Base-by-base conservation (phyloP, 306 rosid genomes). In the Sphenostylis stenocarpa region DNA sequence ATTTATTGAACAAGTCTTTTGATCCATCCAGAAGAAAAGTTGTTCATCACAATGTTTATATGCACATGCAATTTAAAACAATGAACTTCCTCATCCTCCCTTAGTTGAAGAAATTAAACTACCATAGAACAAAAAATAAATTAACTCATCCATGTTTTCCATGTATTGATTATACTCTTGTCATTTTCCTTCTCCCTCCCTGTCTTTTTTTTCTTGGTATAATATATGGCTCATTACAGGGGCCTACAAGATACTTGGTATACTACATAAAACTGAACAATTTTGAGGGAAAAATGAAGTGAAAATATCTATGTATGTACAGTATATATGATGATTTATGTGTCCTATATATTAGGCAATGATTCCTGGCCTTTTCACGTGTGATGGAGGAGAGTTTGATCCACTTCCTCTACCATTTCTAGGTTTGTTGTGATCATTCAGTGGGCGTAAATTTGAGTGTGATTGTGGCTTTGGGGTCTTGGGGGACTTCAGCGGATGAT, bases 331-430 rank as follows among this genome's bases (percentile, higher is more conserved):
- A 29, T 70, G 11, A 24, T 83, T 45, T 81, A 8, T 44, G 6
- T 72, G 33, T 15, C 14, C 23, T 20, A 11, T n/a, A n/a, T n/a
- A n/a, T 43, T 43, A 51, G 7, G 57, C 85, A 84, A 87, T 5
- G 31, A 52, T 21, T 78, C 62, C 56, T 49, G 72, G 76, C 56
- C 70, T 65, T 75, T 11, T 3, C 9, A 62, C 62, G 77, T 53
- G 81, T 31, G 83, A 62, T 0, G 79, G 38, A 39, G 90, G 90
- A 28, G 93, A 89, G 58, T 81, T 85, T 15, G 82, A 38, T 55
- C 70, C 82, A 38, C 62, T 82, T 69, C 44, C 36, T 76, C 81
- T 49, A 2, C 43, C 67, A 16, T 26, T 65, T n/a, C 71, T 66
- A 4, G 77, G 82, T 68, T 3, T 16, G 13, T 3, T 14, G 13